Base-by-base conservation (phyloP, 106 monocot genomes). In the Dendrobium huoshanense region DNA sequence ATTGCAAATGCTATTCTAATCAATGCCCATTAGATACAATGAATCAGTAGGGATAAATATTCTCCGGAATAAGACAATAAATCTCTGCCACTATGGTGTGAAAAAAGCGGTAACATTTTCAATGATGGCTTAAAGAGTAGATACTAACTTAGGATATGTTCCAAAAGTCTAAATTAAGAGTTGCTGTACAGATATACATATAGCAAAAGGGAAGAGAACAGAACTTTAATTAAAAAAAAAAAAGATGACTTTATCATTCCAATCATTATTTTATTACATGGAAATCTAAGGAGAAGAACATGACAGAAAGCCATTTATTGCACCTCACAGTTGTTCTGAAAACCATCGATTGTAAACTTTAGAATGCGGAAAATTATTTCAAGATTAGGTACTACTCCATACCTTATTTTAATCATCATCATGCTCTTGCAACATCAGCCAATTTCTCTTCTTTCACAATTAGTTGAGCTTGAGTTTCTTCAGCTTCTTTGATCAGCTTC, bases 401-500 rank as follows among this genome's bases (percentile, higher is more conserved):
- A 22, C 61, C 61, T 22, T 61, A 4, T 40, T 33, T 70, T 16
- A 51, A 37, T 74, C 76, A 76, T 15, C 47, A 75, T 75, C 18
- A 75, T 37, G 37, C 22, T 75, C 17, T 19, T 25, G 31, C 77
- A 20, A n/a, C 77, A 49, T n/a, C n/a, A 58, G 75, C 75, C 51
- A 55, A 43, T 43, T 73, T 79, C 37, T 80, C 89, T 76, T 74
- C 87, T 72, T 75, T 75, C 11, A 82, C 70, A 33, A 49, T 75
- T 72, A 74, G 73, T 20, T n/a, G 41, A 4, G 29, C 76, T 65
- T 78, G 70, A 40, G 24, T 47, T 72, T 89, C 85, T 78, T 87
- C 81, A 6, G 87, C 80, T 76, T 87, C 85, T 80, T 89, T 55
- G 33, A 92, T 87, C 87, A 83, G 74, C 55, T 73, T 86, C 80